phyloP scores from a whole-genome alignment of 352 stramenopile species.

The Phytopythium mirpurense region DNA sequence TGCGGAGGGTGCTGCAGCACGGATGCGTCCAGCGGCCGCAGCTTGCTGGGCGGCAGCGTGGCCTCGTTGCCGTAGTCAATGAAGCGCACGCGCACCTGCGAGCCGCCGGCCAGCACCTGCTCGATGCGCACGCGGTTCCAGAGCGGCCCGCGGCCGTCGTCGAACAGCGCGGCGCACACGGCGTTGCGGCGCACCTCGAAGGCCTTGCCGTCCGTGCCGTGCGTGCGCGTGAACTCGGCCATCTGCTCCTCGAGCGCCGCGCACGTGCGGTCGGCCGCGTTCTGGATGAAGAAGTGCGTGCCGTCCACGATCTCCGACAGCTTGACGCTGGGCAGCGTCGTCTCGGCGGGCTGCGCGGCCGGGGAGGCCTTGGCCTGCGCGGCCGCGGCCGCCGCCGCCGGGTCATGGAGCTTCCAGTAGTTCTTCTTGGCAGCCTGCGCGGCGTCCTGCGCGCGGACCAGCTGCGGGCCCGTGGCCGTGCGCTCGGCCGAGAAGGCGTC shows the following conservation, averaged over 20 bases:
- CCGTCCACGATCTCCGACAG: slow-evolving; percentile 94
- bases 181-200: slow-evolving; percentile 90
- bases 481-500: slow-evolving; percentile 93
- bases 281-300: slow-evolving; percentile 93
- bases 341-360: slow-evolving; percentile 32
- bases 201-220: slow-evolving; percentile 85
- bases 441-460: slow-evolving; percentile 76
- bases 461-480: slow-evolving; percentile 67
- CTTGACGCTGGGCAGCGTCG: slow-evolving; percentile 63
- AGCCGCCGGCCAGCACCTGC: slow-evolving; percentile 55
- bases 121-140: slow-evolving; percentile 95
- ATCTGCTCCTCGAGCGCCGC: slow-evolving; percentile 92
- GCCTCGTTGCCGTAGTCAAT: slow-evolving; percentile 96
- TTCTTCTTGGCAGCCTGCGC: slow-evolving; percentile 92
- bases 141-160: slow-evolving; percentile 89
- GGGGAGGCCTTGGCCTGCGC: slow-evolving; percentile 27
- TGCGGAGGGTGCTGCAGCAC: slow-evolving; percentile 88
- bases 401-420: slow-evolving; percentile 90
- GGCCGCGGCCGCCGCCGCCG: slow-evolving; percentile 26
- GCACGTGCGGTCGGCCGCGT: slow-evolving; percentile 83
- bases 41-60: slow-evolving; percentile 73
- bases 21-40: slow-evolving; percentile 89
- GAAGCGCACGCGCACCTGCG: slow-evolving; percentile 80
- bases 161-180: slow-evolving; percentile 93
- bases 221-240: slow-evolving; percentile 87